A percentile compares a stretch with the other conserved stretches of the same genome.
phyloP scores from a whole-genome alignment of 2,329 filamentous ascomycete species.

The Ophiostoma fasciatum region DNA sequence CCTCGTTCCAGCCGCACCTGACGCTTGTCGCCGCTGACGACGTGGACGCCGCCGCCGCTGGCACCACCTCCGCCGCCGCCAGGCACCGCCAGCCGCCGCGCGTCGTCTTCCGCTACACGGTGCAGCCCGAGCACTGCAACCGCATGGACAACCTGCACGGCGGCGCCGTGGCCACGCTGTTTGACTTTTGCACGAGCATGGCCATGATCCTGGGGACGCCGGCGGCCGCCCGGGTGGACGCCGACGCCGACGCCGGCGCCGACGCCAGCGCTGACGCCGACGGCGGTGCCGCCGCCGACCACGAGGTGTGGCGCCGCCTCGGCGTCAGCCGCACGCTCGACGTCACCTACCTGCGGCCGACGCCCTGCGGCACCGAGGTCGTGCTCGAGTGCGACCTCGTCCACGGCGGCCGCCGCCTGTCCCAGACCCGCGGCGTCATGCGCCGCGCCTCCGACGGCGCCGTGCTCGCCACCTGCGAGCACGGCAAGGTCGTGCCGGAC shows the following conservation, averaged over 20 bases:
- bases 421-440: conserved; percentile 39
- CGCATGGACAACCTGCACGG: conserved; percentile 41
- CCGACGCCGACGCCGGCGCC: background rate
- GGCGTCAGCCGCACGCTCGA: conserved; percentile 53
- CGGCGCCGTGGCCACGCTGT: conserved; percentile 49
- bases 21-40: conserved; percentile 22
- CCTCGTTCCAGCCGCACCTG: conserved; percentile 26
- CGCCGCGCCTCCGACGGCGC: conserved; percentile 35
- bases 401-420: conserved; percentile 39
- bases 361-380: conserved; percentile 34
- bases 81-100: conserved; percentile 6
- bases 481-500: conserved; percentile 50
- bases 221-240: conserved; percentile 32
- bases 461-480: conserved; percentile 43
- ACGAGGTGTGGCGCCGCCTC: conserved; percentile 33
- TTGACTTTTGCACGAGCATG: conserved; percentile 50
- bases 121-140: conserved; percentile 38
- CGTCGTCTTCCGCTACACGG: conserved; percentile 27
- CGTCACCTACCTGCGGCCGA: conserved; percentile 52
- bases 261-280: background rate
- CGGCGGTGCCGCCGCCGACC: background rate
- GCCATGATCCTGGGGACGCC: conserved; percentile 39
- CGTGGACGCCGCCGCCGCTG: background rate
- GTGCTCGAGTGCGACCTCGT: conserved; percentile 42
- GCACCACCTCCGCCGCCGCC: no score